phyloP scores from a whole-genome alignment of 345 rosid species.

The Arabidopsis arenosa region DNA sequence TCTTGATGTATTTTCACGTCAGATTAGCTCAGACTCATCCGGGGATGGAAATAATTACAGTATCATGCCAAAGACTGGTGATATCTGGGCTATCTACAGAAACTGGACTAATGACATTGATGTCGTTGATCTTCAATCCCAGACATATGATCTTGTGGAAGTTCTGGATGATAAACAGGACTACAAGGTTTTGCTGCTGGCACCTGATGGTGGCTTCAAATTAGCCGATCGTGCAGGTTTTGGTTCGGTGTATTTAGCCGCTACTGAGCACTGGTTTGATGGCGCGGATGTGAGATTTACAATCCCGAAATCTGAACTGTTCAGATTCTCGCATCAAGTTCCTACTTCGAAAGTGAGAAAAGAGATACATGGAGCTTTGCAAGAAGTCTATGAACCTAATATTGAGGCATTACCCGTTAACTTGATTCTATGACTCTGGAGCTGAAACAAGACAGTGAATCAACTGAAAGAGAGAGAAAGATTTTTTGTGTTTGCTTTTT shows the following conservation, averaged over 20 bases:
- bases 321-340: slow-evolving; percentile 74
- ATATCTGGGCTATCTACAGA: slow-evolving; percentile 76
- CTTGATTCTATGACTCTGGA: not conserved
- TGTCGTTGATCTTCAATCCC: slow-evolving; percentile 50
- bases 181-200: slow-evolving; percentile 50
- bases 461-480: not conserved
- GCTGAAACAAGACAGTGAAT: slow-evolving; percentile 20
- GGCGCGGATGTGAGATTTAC: slow-evolving; percentile 35
- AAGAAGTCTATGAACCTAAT: slow-evolving; percentile 66
- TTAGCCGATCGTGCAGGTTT: not conserved
- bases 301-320: slow-evolving; percentile 56
- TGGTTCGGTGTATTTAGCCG: slow-evolving; percentile 9
- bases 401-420: slow-evolving; percentile 37
- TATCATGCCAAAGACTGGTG: slow-evolving; percentile 67
- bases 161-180: slow-evolving; percentile 46
- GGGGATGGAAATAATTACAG: slow-evolving; percentile 39
- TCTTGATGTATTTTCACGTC: slow-evolving; percentile 61
- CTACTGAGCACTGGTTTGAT: slow-evolving; percentile 54
- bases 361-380: slow-evolving; percentile 53
- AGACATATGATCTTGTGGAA: slow-evolving; percentile 59
- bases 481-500: not conserved
- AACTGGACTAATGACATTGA: slow-evolving; percentile 56
- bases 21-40: slow-evolving; percentile 49
- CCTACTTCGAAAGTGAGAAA: slow-evolving; percentile 61
- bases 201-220: slow-evolving; percentile 52